phyloP scores from a whole-genome alignment of 306 rosid species.

The Benincasa hispida region DNA sequence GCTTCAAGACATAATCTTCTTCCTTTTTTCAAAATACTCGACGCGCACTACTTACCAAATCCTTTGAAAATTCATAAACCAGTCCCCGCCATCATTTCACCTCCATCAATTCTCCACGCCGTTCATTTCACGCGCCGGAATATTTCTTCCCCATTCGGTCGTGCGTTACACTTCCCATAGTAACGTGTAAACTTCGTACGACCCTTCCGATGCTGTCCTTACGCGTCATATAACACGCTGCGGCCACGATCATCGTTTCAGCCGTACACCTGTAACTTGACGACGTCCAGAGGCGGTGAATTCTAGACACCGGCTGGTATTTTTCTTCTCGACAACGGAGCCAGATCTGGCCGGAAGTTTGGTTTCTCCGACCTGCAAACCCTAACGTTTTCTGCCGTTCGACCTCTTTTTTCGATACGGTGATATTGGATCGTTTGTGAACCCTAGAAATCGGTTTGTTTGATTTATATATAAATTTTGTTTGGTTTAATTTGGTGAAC shows the following conservation, averaged over 20 bases:
- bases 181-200: constrained; percentile 26
- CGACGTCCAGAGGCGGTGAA: constrained; percentile 21
- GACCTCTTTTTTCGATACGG: not conserved
- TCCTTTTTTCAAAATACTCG: not conserved
- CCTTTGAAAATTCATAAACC: not conserved
- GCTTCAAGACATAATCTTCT: not conserved
- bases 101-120: not conserved
- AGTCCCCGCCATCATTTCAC: not conserved
- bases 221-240: constrained; percentile 34
- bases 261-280: constrained; percentile 57
- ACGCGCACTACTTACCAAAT: not conserved
- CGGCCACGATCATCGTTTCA: constrained; percentile 29
- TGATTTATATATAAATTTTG: not conserved
- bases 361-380: not conserved
- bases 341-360: not conserved
- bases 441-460: not conserved
- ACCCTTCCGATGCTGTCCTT: constrained; percentile 27
- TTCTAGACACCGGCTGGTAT: not conserved
- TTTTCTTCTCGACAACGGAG: not conserved
- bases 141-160: not conserved
- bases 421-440: not conserved
- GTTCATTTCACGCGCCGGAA: not conserved
- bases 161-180: rapidly evolving
- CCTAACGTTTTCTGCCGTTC: not conserved
- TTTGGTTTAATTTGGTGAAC: not conserved